Evolutionary conservation across 2,329 filamentous ascomycete species (phyloP).

Genomic region (Cordyceps cicadae): DNA sequence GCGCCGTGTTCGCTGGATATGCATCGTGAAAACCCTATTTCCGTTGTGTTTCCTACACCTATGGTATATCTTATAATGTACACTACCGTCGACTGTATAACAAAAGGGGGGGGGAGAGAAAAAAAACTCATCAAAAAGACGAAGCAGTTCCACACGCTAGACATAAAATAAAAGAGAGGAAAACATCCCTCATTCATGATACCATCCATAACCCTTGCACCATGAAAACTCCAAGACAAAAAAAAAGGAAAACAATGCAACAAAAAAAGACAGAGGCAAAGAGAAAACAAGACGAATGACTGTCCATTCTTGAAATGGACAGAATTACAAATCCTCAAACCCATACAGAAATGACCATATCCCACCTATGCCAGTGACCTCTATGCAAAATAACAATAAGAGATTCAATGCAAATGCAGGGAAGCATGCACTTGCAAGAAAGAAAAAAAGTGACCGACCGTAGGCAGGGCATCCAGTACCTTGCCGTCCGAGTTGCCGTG

Average conservation of each 20-base stretch:
- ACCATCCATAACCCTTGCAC: background rate
- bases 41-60: constrained; percentile 5
- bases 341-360: background rate
- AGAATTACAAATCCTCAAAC: background rate
- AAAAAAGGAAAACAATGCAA: background rate
- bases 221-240: constrained; percentile 1
- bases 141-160: constrained; percentile 4
- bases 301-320: background rate
- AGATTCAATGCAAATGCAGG: background rate
- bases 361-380: background rate
- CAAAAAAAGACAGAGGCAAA: too few relatives aligned
- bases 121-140: background rate
- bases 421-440: background rate
- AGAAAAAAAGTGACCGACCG: background rate
- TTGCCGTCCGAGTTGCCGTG: background rate
- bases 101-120: background rate
- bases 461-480: background rate
- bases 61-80: constrained; percentile 11
- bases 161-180: background rate
- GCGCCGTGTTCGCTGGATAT: too few relatives aligned
- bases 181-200: background rate
- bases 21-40: background rate
- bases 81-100: constrained; percentile 4
- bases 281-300: background rate
- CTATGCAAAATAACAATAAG: background rate